Percentiles rank a stretch among this genome's conserved stretches.
These are phyloP conservation scores for Pseudozyma pruni DNA, from an alignment of 1,284 basidiomycete genomes.

Conservation along the genomic window DNA sequence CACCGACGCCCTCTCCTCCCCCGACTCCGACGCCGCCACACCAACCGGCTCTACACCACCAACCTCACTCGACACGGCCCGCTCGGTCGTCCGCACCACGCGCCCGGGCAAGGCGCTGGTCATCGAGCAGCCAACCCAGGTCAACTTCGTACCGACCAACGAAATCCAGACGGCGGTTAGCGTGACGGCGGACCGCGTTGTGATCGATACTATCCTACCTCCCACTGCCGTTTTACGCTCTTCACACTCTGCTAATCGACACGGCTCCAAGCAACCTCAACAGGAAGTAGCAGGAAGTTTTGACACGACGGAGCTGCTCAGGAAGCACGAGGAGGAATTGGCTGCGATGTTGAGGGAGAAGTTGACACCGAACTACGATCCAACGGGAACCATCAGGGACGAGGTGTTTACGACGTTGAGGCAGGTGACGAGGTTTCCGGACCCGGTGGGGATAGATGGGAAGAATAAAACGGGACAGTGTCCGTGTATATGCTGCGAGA, in stretches of 20 bases:
- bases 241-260: neutral
- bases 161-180: conserved; percentile 54
- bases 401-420: conserved; percentile 31
- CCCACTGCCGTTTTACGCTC: conserved; percentile 28
- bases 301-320: neutral
- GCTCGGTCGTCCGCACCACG: conserved; percentile 2
- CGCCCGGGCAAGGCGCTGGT: conserved; percentile 25
- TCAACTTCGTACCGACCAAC: conserved; percentile 53
- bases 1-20: neutral
- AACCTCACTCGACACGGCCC: conserved; percentile 4
- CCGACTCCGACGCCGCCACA: neutral
- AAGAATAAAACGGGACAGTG: conserved; percentile 6
- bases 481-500: conserved; percentile 39
- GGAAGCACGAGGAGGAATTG: conserved; percentile 21
- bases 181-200: conserved; percentile 36
- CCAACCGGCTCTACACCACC: conserved; percentile 2
- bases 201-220: conserved; percentile 56
- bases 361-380: conserved; percentile 28
- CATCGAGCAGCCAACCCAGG: conserved; percentile 27
- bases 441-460: conserved; percentile 15
- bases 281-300: neutral
- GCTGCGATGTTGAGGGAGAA: neutral
- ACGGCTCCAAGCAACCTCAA: no score
- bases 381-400: conserved; percentile 19
- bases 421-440: conserved; percentile 25